Base-by-base conservation (phyloP, 2,329 filamentous ascomycete genomes). In the Emmonsia crescens region DNA sequence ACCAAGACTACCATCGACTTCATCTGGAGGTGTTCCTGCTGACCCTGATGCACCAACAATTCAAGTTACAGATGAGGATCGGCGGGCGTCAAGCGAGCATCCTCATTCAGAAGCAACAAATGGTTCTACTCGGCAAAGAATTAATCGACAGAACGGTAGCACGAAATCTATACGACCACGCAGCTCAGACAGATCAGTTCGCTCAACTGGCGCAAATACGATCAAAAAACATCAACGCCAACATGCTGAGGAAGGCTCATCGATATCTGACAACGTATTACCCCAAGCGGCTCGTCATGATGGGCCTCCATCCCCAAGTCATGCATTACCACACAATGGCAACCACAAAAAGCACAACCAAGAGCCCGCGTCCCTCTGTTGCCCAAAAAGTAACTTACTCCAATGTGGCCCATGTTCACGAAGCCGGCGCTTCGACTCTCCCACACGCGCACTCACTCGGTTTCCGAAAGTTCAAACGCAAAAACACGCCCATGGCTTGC, bases 1-100 rank as follows among this genome's bases (percentile, higher is more conserved):
- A 60, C 58, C 61, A 46, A 65, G 64, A 55, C 60, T 67, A 38
- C 62, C 67, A 31, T 65, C 69, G 48, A 64, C 68, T 46, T 61
- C 67, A 16, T 65, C 68, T 57, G 68, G 67, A 16, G 66, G 66
- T 44, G 70, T 68, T 14, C 51, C 57, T 33, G 19, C 59, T 44
- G 67, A 66, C 31, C 63, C 69, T 3, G 71, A 76, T 60, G 81
- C 86, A 38, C 90, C 91, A 1, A 81, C 85, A 1, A 92, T 95
- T 64, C 89, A 94, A 61, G 82, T 95, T 31, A 94, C 86, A 0
- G 83, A 84, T 62, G 88, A 90, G 61, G 75, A 82, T 60, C 68
- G 66, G 8, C 62, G 66, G 5, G 57, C 48, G 19, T 62, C 67
- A 3, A 65, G 64, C 69, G 77, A 72, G 38, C 68, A 66, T 51